A percentile compares a stretch with the other conserved stretches of the same genome.
Evolutionary conservation across 1,284 basidiomycete genomes (phyloP).

Genomic region (Spongispora temasekensis): DNA sequence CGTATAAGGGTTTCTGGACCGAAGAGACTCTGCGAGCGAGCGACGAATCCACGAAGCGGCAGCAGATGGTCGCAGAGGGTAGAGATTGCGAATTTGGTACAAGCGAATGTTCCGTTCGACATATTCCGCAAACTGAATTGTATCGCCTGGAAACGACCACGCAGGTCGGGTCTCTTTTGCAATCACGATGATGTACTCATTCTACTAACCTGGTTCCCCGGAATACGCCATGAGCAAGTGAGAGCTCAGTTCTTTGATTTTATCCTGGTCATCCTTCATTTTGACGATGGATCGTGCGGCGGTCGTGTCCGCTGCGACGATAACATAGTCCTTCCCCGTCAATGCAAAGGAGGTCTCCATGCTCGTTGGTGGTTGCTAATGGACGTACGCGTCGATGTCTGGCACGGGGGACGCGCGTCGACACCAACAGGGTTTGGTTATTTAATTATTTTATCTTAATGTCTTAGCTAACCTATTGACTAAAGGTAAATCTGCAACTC

Average conservation of each 20-base stretch:
- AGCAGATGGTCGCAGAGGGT: constrained; percentile 86
- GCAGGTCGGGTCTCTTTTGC: neutral
- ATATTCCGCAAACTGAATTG: constrained; percentile 95
- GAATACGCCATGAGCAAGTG: constrained; percentile 96
- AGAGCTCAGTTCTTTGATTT: constrained; percentile 90
- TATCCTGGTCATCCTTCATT: constrained; percentile 98
- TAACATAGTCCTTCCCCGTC: constrained; percentile 87
- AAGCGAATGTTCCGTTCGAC: constrained; percentile 95
- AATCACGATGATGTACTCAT: neutral
- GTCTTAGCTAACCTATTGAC: neutral
- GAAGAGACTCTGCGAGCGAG: constrained; percentile 85
- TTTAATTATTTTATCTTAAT: constrained; percentile 23
- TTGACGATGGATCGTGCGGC: constrained; percentile 92
- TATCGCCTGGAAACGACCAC: constrained; percentile 69
- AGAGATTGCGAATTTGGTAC: constrained; percentile 93
- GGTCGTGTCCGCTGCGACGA: constrained; percentile 90
- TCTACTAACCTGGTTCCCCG: constrained; percentile 83
- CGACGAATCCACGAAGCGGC: constrained; percentile 95
- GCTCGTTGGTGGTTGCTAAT: constrained; percentile 19
- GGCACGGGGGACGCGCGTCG: constrained; percentile 30
- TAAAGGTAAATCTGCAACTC: no score
- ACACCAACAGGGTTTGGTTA: neutral
- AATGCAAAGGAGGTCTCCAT: constrained; percentile 82
- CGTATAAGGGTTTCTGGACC: constrained; percentile 85
- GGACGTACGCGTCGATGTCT: constrained; percentile 23